Percentiles rank a stretch among this genome's conserved stretches.
phyloP scores from a whole-genome alignment of 805 yeast species.

The Monosporozyma aerobia region DNA sequence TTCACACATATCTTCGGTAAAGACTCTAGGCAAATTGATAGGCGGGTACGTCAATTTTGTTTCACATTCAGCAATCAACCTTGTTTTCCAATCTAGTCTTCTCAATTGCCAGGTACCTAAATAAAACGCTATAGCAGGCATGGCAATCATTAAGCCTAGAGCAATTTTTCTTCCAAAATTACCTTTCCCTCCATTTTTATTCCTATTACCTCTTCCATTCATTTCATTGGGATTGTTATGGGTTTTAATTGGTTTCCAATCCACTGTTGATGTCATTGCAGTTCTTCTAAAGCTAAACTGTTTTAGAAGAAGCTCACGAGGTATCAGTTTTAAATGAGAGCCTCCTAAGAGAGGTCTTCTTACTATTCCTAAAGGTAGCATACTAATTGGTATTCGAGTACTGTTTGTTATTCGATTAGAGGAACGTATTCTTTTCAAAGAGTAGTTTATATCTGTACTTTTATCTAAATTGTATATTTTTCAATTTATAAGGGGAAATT shows the following conservation, averaged over 20 bases:
- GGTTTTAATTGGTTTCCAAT: slow-evolving; percentile 74
- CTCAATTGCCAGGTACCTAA: slow-evolving; percentile 91
- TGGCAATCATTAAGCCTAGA: slow-evolving; percentile 42
- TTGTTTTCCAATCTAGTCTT: slow-evolving; percentile 80
- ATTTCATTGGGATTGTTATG: slow-evolving; percentile 31
- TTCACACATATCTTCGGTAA: slow-evolving; percentile 53
- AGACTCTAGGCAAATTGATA: slow-evolving; percentile 56
- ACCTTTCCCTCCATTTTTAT: slow-evolving; percentile 5
- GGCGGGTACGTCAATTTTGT: slow-evolving; percentile 69
- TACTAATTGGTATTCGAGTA: neutral
- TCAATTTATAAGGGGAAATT: neutral
- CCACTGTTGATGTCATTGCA: slow-evolving; percentile 60
- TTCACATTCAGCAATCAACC: slow-evolving; percentile 73
- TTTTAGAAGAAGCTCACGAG: neutral
- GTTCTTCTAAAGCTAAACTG: slow-evolving; percentile 14
- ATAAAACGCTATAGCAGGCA: slow-evolving; percentile 80
- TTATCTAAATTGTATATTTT: neutral
- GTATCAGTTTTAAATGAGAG: neutral
- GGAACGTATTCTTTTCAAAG: neutral
- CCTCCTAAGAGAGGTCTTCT: neutral
- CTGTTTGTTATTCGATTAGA: neutral
- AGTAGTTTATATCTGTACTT: neutral
- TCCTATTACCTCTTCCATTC: slow-evolving; percentile 8
- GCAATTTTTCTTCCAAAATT: slow-evolving; percentile 26
- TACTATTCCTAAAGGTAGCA: neutral